Evolutionary conservation across 1,139 yeast genomes (phyloP).

Genomic region (Lodderomyces pseudojiufengensis): DNA sequence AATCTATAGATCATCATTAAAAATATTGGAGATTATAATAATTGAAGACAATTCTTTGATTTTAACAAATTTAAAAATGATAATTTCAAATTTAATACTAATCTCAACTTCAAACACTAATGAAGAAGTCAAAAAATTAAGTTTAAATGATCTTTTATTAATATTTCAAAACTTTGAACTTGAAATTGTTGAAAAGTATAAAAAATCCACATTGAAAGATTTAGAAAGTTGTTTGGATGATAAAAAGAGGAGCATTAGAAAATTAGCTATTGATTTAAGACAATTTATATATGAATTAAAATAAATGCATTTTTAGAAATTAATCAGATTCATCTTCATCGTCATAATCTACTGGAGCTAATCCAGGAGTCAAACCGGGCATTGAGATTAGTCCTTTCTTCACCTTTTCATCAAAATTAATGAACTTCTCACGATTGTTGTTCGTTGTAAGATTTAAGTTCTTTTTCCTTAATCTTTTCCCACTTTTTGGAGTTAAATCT

Average conservation of each 20-base stretch:
- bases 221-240: conserved; percentile 65
- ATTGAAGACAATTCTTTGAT: too few relatives aligned
- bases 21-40: conserved; percentile 50
- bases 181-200: conserved; percentile 15
- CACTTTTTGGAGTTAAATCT: conserved; percentile 21
- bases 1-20: conserved; percentile 60
- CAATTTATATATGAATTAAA: conserved; percentile 63
- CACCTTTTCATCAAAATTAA: conserved; percentile 42
- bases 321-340: conserved; percentile 34
- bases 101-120: conserved; percentile 19
- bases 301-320: conserved; percentile 10
- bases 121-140: conserved; percentile 45
- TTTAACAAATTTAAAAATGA: too few relatives aligned
- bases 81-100: too few relatives aligned
- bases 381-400: conserved; percentile 42
- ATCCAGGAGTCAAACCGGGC: conserved; percentile 85
- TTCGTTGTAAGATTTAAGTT: background rate
- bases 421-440: conserved; percentile 10
- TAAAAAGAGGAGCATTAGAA: conserved; percentile 68
- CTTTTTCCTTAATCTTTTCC: conserved; percentile 27
- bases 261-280: conserved; percentile 71
- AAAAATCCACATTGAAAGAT: conserved; percentile 44
- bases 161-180: conserved; percentile 10
- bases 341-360: conserved; percentile 79
- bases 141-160: conserved; percentile 12